These are phyloP conservation scores for Colletotrichum kahawae DNA, from an alignment of 2,329 filamentous ascomycete genomes.

Conservation along the genomic window DNA sequence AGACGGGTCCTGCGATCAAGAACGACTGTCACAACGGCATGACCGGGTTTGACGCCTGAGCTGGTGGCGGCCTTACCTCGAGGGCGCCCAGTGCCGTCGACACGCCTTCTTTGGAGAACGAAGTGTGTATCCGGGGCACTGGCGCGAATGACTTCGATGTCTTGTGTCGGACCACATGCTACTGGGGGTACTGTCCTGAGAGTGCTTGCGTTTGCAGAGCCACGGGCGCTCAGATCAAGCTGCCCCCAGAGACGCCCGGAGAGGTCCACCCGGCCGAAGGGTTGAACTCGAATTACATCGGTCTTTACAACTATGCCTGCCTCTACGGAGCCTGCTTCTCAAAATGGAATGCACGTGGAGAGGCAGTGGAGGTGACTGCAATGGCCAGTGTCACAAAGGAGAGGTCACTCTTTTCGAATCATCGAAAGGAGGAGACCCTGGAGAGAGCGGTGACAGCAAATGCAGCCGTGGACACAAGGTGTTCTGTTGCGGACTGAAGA, in stretches of 20 bases:
- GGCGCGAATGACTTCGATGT: slow-evolving; percentile 36
- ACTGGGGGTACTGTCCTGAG: slow-evolving; percentile 33
- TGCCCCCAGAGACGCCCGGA: background rate
- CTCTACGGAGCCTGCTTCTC: slow-evolving; percentile 49
- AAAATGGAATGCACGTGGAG: slow-evolving; percentile 17
- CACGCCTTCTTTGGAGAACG: background rate
- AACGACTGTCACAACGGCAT: background rate
- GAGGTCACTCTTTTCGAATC: slow-evolving; percentile 17
- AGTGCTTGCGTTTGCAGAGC: slow-evolving; percentile 36
- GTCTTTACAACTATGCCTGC: slow-evolving; percentile 34
- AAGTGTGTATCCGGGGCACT: slow-evolving; percentile 30
- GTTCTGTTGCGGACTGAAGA: slow-evolving; percentile 16
- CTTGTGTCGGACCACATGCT: slow-evolving; percentile 36
- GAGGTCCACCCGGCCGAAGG: background rate
- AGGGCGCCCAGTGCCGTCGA: background rate
- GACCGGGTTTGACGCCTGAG: slow-evolving; percentile 14
- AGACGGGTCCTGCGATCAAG: background rate
- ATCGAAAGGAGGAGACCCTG: background rate
- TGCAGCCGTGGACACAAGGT: slow-evolving; percentile 14
- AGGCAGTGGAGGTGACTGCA: slow-evolving; percentile 14
- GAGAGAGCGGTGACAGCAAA: background rate
- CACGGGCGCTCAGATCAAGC: slow-evolving; percentile 31
- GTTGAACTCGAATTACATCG: background rate
- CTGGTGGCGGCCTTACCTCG: background rate
- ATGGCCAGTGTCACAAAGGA: slow-evolving; percentile 17